These are phyloP conservation scores for Penicillium sp. DNA, from an alignment of 2,329 filamentous ascomycete genomes.

Conservation along the genomic window DNA sequence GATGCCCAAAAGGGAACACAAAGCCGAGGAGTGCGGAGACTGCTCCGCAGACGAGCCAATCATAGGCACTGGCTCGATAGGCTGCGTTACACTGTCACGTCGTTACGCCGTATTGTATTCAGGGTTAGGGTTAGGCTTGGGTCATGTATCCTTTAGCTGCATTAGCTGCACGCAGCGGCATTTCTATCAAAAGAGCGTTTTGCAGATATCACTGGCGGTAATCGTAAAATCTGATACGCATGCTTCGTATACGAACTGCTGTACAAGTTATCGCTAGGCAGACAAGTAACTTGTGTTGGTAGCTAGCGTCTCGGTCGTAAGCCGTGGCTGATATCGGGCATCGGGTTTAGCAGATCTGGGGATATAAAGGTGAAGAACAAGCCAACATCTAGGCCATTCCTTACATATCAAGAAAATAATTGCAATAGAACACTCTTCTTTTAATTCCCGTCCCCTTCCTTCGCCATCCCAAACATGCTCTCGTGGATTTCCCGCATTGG, in stretches of 20 bases:
- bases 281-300: background rate
- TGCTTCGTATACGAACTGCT: background rate
- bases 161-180: no score
- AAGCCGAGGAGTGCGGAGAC: background rate
- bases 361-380: background rate
- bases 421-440: background rate
- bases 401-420: background rate
- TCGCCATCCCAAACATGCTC: constrained; percentile 22
- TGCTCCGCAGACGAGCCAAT: background rate
- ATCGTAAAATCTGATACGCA: background rate
- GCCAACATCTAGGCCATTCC: background rate
- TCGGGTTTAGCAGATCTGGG: background rate
- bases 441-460: background rate
- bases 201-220: background rate
- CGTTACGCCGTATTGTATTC: background rate
- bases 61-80: background rate
- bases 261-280: background rate
- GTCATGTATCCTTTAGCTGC: no score
- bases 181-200: no score
- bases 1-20: constrained; percentile 8
- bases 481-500: constrained; percentile 26
- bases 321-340: background rate
- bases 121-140: background rate
- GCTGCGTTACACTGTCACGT: background rate
- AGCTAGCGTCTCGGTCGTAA: background rate